Base-by-base conservation (phyloP, 139 green algal species). In the Marvania coccoides region DNA sequence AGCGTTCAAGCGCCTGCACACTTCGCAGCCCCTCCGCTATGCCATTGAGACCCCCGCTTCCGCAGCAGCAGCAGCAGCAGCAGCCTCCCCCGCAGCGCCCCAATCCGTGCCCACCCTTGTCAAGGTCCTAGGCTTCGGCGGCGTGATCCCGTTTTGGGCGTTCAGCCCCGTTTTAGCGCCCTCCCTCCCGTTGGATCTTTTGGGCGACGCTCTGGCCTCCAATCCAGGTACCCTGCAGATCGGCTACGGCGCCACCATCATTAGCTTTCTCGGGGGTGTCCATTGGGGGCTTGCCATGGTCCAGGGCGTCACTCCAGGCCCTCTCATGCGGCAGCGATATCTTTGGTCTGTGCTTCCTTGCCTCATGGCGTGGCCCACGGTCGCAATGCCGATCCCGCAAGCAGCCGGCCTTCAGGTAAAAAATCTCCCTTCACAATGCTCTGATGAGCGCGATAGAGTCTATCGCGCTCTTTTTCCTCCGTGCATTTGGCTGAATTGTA, bases 261-360 rank as follows among this genome's bases (percentile, higher is more conserved):
- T 89, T 3, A 85, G 83, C 10, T 96, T 97, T 61, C 65, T 97
- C n/a, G 91, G 91, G 14, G 91, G 83, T 3, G 83, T 95, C 15
- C 91, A 97, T 66, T 97, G 91, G 89, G 89, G 87, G n/a, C 33
- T 91, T 4, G 89, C 88, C 30, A 89, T 93, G 81, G 68, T 47
- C 8, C 81, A 69, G 61, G 59, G 46, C 1, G 24, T 45, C 8
- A 15, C 46, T 13, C 63, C 42, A 8, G n/a, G 24, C 30, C 67
- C 55, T 47, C 35, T 63, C 56, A 53, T 39, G 6, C 61, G 45
- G 14, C 58, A 82, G 51, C 71, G 89, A 15, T 96, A 90, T 63
- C 34, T 87, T 10, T 97, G 87, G 85, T 83, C 78, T 24, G 86
- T 96, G 8, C 71, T 85, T 24, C 90, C 90, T 12, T 86, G 77